Percentiles rank a stretch among this genome's conserved stretches.
phyloP scores from a whole-genome alignment of 2,329 filamentous ascomycete species.

The Penicillium sp. region DNA sequence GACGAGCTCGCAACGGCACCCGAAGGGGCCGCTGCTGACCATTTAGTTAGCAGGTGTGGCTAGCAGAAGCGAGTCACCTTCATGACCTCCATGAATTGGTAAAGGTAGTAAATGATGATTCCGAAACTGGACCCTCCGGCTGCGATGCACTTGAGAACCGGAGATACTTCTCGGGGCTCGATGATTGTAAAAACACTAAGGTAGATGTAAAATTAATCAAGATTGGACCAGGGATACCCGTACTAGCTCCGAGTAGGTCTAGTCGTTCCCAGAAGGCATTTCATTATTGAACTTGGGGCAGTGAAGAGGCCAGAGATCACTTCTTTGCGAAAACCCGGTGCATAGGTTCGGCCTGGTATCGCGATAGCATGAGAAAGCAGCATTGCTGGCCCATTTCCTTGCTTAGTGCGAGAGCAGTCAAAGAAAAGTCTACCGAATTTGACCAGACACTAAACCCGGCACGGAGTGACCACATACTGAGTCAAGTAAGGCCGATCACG shows the following conservation, averaged over 20 bases:
- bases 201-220: slow-evolving; percentile 60
- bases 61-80: slow-evolving; percentile 31
- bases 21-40: slow-evolving; percentile 28
- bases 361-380: background rate
- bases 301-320: background rate
- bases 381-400: slow-evolving; percentile 59
- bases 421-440: background rate
- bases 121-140: slow-evolving; percentile 57
- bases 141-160: slow-evolving; percentile 57
- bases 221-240: slow-evolving; percentile 45
- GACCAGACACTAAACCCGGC: background rate
- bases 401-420: slow-evolving; percentile 45
- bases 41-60: slow-evolving; percentile 23
- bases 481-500: background rate
- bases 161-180: slow-evolving; percentile 48
- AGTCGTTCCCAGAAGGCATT: background rate
- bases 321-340: background rate
- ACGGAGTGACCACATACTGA: background rate
- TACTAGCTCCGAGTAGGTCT: background rate
- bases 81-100: slow-evolving; percentile 52
- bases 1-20: slow-evolving; percentile 36
- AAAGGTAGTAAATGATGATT: slow-evolving; percentile 55
- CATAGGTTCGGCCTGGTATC: background rate
- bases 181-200: slow-evolving; percentile 56
- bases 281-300: background rate